Evolutionary conservation across 345 rosid species (phyloP), one percentile per base, ranked within the genome.

Genomic region (Melastoma malabathricum): DNA sequence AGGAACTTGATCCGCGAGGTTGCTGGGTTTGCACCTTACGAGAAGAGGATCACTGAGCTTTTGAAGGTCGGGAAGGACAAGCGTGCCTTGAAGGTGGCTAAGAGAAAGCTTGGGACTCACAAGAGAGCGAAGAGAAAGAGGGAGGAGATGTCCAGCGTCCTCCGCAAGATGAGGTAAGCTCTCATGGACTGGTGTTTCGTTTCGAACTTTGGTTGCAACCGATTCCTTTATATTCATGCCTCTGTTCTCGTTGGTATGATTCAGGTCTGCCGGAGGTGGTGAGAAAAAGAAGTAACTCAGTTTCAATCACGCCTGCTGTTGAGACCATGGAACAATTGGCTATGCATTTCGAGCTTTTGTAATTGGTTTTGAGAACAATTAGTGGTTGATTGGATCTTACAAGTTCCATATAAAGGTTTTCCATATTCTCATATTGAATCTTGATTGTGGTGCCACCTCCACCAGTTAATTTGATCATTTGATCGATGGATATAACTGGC

Each of bases 91-190:
- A 88, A 84, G 73, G 87, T 87, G 13, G 94, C 96, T 10, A 87
- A 84, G 64, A 68, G 90, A 57, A 87, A 87, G 82, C 50, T 87
- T 44, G 94, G 96, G 22, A 84, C 96, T 5, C 94, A 87, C 88
- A 87, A 87, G 72, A 81, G 90, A 65, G 96, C 94, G 14, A 87
- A 87, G 81, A 69, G 68, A 72, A 87, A 87, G 90, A 66, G 96
- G 27, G 96, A 84, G 65, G 96, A 88, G 76, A 81, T 88, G 96
- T 74, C 94, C 18, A 48, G 47, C 44, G 87, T 68, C 44, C 88
- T 84, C 63, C 82, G 90, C 59, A 88, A 84, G 81, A 69, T 70
- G 73, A 81, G 94, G 94, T 75, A 41, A 34, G 64, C 41, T 34
- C 41, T 34, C 41, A 34, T 9, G 41, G 41, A 34, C 41, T 1